phyloP scores from a whole-genome alignment of 768 basidiomycete species.

The Boletus fagicola region DNA sequence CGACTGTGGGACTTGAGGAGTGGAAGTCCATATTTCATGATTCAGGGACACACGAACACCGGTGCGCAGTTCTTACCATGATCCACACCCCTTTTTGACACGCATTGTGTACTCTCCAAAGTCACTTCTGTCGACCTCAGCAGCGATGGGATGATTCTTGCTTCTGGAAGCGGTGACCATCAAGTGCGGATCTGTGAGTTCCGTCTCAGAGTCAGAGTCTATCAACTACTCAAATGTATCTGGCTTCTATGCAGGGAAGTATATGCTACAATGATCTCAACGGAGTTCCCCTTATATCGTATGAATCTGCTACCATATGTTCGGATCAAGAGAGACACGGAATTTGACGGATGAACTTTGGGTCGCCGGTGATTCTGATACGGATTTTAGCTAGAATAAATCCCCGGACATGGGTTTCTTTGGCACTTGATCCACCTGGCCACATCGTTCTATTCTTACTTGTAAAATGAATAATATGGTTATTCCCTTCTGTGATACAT shows the following conservation, averaged over 20 bases:
- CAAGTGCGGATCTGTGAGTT: conserved; percentile 38
- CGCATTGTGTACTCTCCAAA: conserved; percentile 5
- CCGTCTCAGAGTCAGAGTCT: conserved; percentile 5
- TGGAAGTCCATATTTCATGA: conserved; percentile 35
- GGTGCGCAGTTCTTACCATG: conserved; percentile 27
- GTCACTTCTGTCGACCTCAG: conserved; percentile 41
- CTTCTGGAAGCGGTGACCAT: conserved; percentile 39
- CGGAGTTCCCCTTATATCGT: background rate
- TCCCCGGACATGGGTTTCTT: background rate
- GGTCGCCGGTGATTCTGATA: conserved; percentile 4
- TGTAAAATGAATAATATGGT: background rate
- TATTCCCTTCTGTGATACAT: background rate
- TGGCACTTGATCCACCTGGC: background rate
- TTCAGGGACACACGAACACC: conserved; percentile 36
- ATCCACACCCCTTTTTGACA: conserved; percentile 22
- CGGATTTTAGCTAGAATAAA: conserved; percentile 1
- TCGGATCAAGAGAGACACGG: conserved; percentile 11
- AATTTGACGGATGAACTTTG: conserved; percentile 2
- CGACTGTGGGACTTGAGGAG: conserved; percentile 36
- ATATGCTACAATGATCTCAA: conserved; percentile 25
- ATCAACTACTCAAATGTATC: conserved; percentile 14
- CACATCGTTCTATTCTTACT: background rate
- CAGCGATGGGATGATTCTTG: conserved; percentile 30
- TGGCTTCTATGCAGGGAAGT: conserved; percentile 26
- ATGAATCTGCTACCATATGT: conserved; percentile 1